A percentile compares a stretch with the other conserved stretches of the same genome.
These are phyloP conservation scores for Dendrobium officinale DNA, from an alignment of 106 monocot species.

Conservation along the genomic window DNA sequence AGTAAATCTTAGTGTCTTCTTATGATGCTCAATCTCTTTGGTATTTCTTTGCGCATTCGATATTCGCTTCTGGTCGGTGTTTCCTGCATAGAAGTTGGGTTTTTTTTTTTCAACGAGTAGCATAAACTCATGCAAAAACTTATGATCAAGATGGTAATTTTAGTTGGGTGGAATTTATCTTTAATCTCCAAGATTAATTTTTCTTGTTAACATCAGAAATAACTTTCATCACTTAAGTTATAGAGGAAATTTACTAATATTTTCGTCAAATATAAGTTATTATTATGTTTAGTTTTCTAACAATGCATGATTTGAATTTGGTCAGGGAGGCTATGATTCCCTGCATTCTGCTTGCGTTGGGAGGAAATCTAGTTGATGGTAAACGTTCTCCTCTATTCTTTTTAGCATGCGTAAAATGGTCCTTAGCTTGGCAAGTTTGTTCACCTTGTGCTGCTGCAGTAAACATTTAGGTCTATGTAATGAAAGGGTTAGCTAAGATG, in stretches of 20 bases:
- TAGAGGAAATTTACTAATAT: neutral
- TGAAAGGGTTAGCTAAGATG: no score
- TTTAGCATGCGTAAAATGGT: neutral
- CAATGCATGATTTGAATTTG: slow-evolving; percentile 6
- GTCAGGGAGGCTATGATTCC: slow-evolving; percentile 84
- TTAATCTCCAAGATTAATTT: neutral
- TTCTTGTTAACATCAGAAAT: neutral
- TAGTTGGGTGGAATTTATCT: neutral
- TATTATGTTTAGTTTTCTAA: neutral
- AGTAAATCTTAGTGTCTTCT: no score
- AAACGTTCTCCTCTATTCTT: slow-evolving; percentile 4
- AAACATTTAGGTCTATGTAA: no score
- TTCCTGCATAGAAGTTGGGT: no score
- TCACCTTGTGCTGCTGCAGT: no score
- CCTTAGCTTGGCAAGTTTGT: neutral
- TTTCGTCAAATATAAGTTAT: neutral
- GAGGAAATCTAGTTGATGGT: slow-evolving; percentile 83
- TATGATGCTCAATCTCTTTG: no score
- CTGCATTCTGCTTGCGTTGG: slow-evolving; percentile 95
- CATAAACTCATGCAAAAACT: neutral
- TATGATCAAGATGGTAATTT: neutral
- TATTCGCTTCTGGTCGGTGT: no score
- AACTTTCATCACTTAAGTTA: neutral
- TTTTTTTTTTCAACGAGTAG: neutral
- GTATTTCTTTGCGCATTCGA: no score